Percentiles rank a stretch among this genome's conserved stretches.
These are phyloP conservation scores for Cicer pinnatifidum DNA, from an alignment of 306 rosid species.

Conservation along the genomic window DNA sequence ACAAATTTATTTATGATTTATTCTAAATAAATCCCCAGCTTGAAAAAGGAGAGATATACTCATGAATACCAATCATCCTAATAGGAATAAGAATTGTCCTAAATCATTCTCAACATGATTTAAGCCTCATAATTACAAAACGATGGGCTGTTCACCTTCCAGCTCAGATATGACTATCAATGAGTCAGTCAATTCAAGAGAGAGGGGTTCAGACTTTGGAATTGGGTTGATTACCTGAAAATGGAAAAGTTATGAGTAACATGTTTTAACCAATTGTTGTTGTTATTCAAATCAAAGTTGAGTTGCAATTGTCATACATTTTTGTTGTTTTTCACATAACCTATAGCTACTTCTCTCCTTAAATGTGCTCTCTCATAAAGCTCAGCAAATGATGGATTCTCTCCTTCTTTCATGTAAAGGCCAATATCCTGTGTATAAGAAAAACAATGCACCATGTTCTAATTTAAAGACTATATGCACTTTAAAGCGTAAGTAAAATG, in stretches of 20 bases:
- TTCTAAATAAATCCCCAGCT: not conserved
- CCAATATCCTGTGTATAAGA: slow-evolving; percentile 61
- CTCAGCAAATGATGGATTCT: slow-evolving; percentile 82
- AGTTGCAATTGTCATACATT: slow-evolving; percentile 56
- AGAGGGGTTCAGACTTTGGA: slow-evolving; percentile 82
- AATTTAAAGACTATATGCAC: slow-evolving; percentile 4
- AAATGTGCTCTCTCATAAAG: slow-evolving; percentile 82
- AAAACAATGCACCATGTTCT: slow-evolving; percentile 29
- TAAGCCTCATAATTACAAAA: slow-evolving; percentile 39
- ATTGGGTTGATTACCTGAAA: slow-evolving; percentile 87
- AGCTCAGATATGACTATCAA: slow-evolving; percentile 93
- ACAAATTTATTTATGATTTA: not conserved
- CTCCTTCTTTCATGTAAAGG: slow-evolving; percentile 89
- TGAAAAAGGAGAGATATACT: not conserved
- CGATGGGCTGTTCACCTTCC: slow-evolving; percentile 82
- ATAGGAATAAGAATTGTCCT: slow-evolving; percentile 19
- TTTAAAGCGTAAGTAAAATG: not conserved
- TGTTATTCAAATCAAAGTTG: slow-evolving; percentile 29
- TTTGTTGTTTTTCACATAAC: slow-evolving; percentile 78
- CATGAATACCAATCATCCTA: slow-evolving; percentile 27
- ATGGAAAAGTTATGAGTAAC: slow-evolving; percentile 42
- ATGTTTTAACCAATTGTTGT: not conserved
- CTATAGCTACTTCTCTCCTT: slow-evolving; percentile 93
- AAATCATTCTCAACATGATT: not conserved
- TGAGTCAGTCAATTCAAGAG: slow-evolving; percentile 74